phyloP scores from a whole-genome alignment of 805 yeast genomes.

The Novakomyces olei region DNA sequence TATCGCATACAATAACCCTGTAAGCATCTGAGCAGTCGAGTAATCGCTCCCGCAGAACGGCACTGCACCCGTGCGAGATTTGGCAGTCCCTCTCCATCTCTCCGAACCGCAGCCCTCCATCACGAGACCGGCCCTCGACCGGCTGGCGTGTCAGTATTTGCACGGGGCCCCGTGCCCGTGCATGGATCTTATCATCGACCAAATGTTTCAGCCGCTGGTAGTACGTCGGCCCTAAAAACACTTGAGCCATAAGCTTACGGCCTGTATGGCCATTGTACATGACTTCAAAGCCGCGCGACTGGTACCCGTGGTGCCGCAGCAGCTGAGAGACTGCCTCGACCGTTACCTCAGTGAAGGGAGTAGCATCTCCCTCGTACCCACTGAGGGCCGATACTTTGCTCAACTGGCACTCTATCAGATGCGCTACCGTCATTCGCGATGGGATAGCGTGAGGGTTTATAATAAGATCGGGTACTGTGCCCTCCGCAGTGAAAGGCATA shows the following conservation, averaged over 20 bases:
- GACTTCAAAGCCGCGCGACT: slow-evolving; percentile 94
- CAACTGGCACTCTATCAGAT: slow-evolving; percentile 90
- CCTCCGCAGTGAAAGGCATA: slow-evolving; percentile 93
- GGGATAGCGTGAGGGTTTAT: slow-evolving; percentile 99
- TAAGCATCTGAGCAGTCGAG: slow-evolving; percentile 99
- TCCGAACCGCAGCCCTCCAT: slow-evolving; percentile 97
- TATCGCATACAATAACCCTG: slow-evolving; percentile 93
- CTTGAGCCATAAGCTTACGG: slow-evolving; percentile 90
- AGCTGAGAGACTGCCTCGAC: slow-evolving; percentile 89
- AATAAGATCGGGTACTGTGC: slow-evolving; percentile 89
- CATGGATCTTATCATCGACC: slow-evolving; percentile 98
- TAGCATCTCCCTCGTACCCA: slow-evolving; percentile 97
- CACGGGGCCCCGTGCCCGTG: slow-evolving; percentile 97
- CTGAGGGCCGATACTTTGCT: slow-evolving; percentile 86
- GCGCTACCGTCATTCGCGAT: slow-evolving; percentile 99
- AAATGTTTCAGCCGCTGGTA: slow-evolving; percentile 96
- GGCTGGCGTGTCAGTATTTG: slow-evolving; percentile 97
- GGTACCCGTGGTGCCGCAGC: slow-evolving; percentile 87
- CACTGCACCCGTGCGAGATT: slow-evolving; percentile 96
- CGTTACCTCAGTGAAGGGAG: slow-evolving; percentile 95
- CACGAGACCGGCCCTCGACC: slow-evolving; percentile 96
- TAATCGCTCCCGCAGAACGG: slow-evolving; percentile 87
- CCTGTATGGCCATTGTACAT: slow-evolving; percentile 99
- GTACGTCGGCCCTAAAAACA: slow-evolving; percentile 98
- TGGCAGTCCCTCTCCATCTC: slow-evolving; percentile 99